These are phyloP conservation scores for Colletotrichum sp. DNA, from an alignment of 2,329 filamentous ascomycete genomes.

Conservation along the genomic window DNA sequence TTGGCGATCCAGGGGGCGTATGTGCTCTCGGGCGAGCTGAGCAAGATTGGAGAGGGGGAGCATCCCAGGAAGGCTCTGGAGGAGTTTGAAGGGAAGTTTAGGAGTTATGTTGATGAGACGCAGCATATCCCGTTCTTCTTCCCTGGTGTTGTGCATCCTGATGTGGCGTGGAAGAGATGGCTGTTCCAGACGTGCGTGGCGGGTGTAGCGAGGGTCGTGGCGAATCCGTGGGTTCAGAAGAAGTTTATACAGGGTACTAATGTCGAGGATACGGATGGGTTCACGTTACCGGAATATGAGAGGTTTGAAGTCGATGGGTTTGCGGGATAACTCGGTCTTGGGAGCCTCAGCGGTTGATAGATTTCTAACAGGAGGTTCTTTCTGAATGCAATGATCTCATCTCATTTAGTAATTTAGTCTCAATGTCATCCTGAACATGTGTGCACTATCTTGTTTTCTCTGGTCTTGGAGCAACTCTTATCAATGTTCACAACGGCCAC, in stretches of 20 bases:
- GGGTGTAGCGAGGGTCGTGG: constrained; percentile 7
- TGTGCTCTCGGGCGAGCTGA: constrained; percentile 54
- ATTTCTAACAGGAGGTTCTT: not conserved
- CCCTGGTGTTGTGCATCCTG: constrained; percentile 4
- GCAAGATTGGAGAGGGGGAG: constrained; percentile 4
- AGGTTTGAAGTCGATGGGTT: not conserved
- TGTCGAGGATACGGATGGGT: not conserved
- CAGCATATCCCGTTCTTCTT: constrained; percentile 11
- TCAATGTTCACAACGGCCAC: not conserved
- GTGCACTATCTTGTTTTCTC: not conserved
- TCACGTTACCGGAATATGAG: not conserved
- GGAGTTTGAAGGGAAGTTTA: constrained; percentile 13
- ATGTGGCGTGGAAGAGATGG: not conserved
- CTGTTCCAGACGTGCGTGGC: not conserved
- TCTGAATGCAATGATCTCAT: not conserved
- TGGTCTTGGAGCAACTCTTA: not conserved
- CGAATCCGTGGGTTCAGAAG: not conserved
- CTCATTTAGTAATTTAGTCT: not conserved
- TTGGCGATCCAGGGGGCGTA: constrained; percentile 52
- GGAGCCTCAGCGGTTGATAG: not conserved
- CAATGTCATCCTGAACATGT: not conserved
- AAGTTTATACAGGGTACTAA: not conserved
- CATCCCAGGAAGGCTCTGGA: constrained; percentile 2
- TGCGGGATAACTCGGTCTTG: not conserved
- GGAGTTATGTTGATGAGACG: constrained; percentile 12